Conservation (phyloP, 192 early-diverging fungal genomes). For the Backusella tarrabulga region DNA sequence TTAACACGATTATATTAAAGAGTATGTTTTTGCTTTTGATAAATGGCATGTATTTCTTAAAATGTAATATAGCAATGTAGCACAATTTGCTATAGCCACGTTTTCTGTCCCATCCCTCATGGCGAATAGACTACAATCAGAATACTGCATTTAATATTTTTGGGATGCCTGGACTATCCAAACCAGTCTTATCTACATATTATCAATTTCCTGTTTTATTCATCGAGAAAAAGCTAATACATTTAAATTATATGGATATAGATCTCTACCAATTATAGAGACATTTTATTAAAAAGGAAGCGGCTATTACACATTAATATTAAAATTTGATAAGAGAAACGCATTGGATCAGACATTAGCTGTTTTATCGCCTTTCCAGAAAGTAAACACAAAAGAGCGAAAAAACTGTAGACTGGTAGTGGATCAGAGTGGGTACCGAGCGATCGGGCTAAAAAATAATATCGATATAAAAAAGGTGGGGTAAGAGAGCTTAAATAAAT, state of each 20-base stretch:
- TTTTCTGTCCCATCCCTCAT: background rate
- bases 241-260: background rate
- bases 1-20: background rate
- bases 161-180: background rate
- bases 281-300: background rate
- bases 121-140: background rate
- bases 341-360: background rate
- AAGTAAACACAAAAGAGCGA: background rate
- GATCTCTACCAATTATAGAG: background rate
- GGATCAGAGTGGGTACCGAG: background rate
- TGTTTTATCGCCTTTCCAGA: background rate
- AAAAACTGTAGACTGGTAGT: background rate
- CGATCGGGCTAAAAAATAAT: background rate
- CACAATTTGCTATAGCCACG: slow-evolving; percentile 1
- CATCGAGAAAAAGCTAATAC: background rate
- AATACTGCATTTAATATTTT: background rate
- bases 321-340: background rate
- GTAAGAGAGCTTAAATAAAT: background rate
- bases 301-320: background rate
- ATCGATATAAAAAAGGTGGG: background rate
- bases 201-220: background rate
- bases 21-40: background rate
- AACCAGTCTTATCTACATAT: slow-evolving; percentile 5
- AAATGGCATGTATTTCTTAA: background rate
- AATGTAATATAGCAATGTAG: background rate